Base-by-base conservation (phyloP, 495 filamentous ascomycete species). In the Parathielavia appendiculata region DNA sequence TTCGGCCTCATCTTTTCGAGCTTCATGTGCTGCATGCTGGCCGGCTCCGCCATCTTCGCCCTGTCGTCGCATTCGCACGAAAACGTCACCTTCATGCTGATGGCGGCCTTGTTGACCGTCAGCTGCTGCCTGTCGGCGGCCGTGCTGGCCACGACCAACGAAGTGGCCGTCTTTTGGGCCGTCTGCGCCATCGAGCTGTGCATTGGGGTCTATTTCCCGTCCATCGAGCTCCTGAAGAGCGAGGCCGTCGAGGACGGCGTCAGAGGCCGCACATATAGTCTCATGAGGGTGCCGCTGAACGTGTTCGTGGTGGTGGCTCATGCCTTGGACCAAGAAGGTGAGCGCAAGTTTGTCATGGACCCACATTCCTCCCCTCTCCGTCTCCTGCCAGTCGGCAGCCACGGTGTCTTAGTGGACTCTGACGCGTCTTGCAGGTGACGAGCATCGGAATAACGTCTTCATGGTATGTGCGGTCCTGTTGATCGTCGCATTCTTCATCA, bases 1-100 rank as follows among this genome's bases (percentile, higher is more conserved):
- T 82, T 80, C 58, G 80, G 81, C 41, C 67, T 77, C 40, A 83
- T 84, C 46, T 84, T 82, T 56, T 72, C 79, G 6, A 75, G 72
- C 57, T 79, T 84, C 66, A 84, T 84, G 81, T 75, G 75, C 14
- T 69, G 74, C 4, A 79, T 79, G 60, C 77, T 82, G 71, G 71
- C 79, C 1, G 76, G 79, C 20, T 73, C 76, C 23, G 69, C 74
- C 12, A 63, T 65, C 36, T 83, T 73, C 63, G 75, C 65, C 63
- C 69, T 71, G 34, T 59, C 71, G 63, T 71, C 62, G 45, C 64
- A 63, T 40, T 72, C 61, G 34, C 58, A 43, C 5, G 58, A 59
- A 4, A 52, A 66, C 26, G 63, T 56, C 19, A 67, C 72, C 62
- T 65, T 65, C 39, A 63, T 57, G 7, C 69, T 73, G 39, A 69